Conservation (phyloP, 192 early-diverging fungal genomes). For the Coemansia sp. region DNA sequence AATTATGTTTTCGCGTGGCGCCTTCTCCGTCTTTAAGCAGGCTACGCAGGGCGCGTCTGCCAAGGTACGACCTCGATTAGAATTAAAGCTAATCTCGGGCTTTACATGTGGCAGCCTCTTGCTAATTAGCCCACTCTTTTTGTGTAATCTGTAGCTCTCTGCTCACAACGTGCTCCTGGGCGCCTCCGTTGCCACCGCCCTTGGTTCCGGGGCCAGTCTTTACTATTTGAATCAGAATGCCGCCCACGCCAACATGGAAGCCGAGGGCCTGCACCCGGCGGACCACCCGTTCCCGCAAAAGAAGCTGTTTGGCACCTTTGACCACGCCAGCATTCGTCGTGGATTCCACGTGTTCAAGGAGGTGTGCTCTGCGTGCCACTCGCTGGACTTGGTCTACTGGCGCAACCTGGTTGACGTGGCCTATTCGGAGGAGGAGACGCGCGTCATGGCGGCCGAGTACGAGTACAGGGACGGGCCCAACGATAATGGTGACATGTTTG, state of each 20-base stretch:
- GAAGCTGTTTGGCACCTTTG: conserved; percentile 79
- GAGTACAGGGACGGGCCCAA: conserved; percentile 92
- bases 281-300: conserved; percentile 87
- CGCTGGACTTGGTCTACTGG: conserved; percentile 89
- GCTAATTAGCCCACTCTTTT: not conserved
- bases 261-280: conserved; percentile 90
- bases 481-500: conserved; percentile 89
- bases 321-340: conserved; percentile 93
- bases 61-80: conserved; percentile 26
- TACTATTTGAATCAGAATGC: conserved; percentile 54
- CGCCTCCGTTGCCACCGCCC: conserved; percentile 62
- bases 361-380: conserved; percentile 96
- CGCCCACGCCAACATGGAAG: conserved; percentile 78
- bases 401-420: conserved; percentile 94
- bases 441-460: conserved; percentile 89
- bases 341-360: conserved; percentile 99
- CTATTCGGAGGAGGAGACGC: conserved; percentile 89
- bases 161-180: conserved; percentile 34
- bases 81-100: not conserved
- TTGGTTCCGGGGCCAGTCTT: conserved; percentile 53
- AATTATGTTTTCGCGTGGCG: conserved; percentile 46
- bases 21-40: conserved; percentile 36
- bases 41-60: conserved; percentile 25
- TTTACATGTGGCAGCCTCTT: no score
- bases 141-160: conserved; percentile 8